phyloP scores from a whole-genome alignment of 2,329 filamentous ascomycete genomes.

The Cladophialophora yegresii region DNA sequence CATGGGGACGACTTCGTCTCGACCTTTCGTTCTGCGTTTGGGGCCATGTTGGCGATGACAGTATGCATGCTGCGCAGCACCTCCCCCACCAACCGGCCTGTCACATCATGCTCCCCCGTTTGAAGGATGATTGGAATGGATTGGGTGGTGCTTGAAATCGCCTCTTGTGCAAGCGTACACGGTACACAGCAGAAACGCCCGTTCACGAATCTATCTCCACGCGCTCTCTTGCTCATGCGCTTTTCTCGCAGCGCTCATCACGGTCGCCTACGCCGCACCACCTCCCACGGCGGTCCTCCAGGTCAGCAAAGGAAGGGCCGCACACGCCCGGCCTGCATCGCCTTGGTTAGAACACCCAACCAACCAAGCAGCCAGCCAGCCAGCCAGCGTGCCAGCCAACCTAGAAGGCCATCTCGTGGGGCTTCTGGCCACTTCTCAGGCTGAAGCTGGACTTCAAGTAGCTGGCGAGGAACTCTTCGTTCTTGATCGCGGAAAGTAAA shows the following conservation, averaged over 20 bases:
- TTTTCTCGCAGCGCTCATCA: not conserved
- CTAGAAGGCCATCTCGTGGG: conserved; percentile 99
- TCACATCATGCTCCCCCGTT: conserved; percentile 7
- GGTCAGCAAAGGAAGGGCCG: not conserved
- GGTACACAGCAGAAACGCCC: conserved; percentile 1
- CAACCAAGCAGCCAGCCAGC: too few relatives aligned
- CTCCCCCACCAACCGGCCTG: not conserved
- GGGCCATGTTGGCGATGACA: not conserved
- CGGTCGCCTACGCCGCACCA: not conserved
- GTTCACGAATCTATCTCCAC: not conserved
- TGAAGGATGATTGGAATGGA: not conserved
- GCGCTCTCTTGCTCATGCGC: not conserved
- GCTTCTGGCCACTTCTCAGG: conserved; percentile 98
- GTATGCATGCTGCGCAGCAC: not conserved
- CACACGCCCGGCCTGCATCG: not conserved
- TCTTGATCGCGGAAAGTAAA: conserved; percentile 94
- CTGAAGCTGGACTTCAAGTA: conserved; percentile 97
- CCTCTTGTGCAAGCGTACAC: conserved; percentile 12
- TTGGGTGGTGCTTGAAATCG: conserved; percentile 8
- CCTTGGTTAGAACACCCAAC: not conserved
- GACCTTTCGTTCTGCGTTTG: not conserved
- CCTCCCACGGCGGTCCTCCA: not conserved
- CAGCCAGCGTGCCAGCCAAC: conserved; percentile 16
- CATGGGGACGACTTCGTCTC: conserved; percentile 1
- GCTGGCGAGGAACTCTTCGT: conserved; percentile 88